Evolutionary conservation across 192 early-diverging fungal genomes (phyloP), one percentile per base, ranked within the genome.

Genomic region (Bifiguratus adelaidae): DNA sequence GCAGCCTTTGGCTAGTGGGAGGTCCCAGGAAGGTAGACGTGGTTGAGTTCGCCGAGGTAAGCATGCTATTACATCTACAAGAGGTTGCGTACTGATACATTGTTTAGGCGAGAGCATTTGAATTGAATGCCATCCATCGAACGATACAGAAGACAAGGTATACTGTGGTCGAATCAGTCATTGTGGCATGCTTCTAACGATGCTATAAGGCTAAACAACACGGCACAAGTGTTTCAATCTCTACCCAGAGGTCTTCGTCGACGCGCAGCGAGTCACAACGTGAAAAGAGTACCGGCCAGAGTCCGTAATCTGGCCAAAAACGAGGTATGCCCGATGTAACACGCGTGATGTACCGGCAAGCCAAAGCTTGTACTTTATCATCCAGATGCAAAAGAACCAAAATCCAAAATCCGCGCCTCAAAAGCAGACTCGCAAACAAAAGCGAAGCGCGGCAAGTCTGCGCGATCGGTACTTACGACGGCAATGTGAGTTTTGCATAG

Each of bases 211-310:
- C 46, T 53, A 41, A 40, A 59, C 20, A 54, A 71, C 43, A 78
- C 72, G 32, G 50, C 68, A 47, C 76, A 85, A 16, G 89, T 89
- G 0, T 91, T 91, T 52, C 95, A 98, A 68, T 89, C 81, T 28
- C 74, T 98, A 19, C 85, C 91, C 11, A 74, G 92, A 40, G 83
- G 92, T 46, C 80, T 96, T 58, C 73, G 95, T 21, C 78, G 95
- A n/a, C 74, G 95, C 30, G 87, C 91, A 16, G 95, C 95, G 20
- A 90, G 86, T 53, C 88, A 92, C 62, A 98, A 98, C 61, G 73
- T 90, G 30, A 92, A 95, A 52, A 80, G 92, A 16, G 56, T 98
- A n/a, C 95, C 95, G 4, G 68, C 71, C 22, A 74, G 83, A 25
- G 60, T 93, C 33, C 74, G 90, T n/a, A 77, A 80, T 28, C 65